A percentile compares a stretch with the other conserved stretches of the same genome.
phyloP scores from a whole-genome alignment of 192 early-diverging fungal species.

The Phlyctochytrium planicorne region DNA sequence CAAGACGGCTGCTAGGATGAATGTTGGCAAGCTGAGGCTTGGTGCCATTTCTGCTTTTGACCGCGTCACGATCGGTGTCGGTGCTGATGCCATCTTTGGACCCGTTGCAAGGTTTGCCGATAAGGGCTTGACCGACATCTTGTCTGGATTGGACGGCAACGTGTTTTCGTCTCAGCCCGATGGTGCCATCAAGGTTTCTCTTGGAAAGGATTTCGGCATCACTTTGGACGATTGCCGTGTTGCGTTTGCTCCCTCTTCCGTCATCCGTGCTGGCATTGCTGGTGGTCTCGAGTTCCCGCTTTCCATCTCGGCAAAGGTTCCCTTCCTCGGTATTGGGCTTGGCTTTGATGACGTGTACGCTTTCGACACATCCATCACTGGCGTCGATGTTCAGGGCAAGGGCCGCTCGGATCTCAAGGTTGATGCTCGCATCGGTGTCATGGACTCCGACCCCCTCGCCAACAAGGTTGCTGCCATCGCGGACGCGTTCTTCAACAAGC shows the following conservation, averaged over 20 bases:
- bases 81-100: not conserved
- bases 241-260: slow-evolving; percentile 1
- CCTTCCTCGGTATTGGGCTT: slow-evolving; percentile 16
- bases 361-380: slow-evolving; percentile 6
- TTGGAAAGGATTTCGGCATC: not conserved
- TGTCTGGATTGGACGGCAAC: not conserved
- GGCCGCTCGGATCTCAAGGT: slow-evolving; percentile 10
- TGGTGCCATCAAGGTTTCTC: not conserved
- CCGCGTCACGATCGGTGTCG: not conserved
- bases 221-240: not conserved
- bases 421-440: not conserved
- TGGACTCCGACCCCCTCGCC: slow-evolving; percentile 4
- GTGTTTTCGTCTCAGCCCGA: not conserved
- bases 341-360: slow-evolving; percentile 9
- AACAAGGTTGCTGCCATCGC: slow-evolving; percentile 18
- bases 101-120: not conserved
- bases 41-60: not conserved
- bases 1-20: not conserved
- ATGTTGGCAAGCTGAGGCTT: not conserved
- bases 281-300: slow-evolving; percentile 17
- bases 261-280: slow-evolving; percentile 7
- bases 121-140: not conserved
- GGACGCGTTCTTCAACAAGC: slow-evolving; percentile 10
- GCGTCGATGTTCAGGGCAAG: slow-evolving; percentile 6
- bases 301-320: slow-evolving; percentile 8